Conservation (phyloP, 2,329 filamentous ascomycete species). For the Hysterium pulicare region DNA sequence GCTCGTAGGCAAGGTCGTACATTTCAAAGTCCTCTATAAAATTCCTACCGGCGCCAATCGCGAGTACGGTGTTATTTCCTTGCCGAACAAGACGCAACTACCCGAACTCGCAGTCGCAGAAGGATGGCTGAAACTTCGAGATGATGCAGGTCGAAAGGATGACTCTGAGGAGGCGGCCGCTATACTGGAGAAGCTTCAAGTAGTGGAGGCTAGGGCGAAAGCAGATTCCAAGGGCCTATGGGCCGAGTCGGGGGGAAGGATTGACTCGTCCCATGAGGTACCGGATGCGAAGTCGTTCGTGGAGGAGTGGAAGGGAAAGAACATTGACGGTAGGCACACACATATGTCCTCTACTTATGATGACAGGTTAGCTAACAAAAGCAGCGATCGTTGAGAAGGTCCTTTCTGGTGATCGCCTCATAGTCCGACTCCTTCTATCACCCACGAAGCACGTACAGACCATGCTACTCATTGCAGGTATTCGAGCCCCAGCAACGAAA, state of each 20-base stretch:
- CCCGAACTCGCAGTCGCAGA: constrained; percentile 82
- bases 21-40: constrained; percentile 82
- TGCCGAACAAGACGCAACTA: constrained; percentile 67
- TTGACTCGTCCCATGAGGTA: constrained; percentile 79
- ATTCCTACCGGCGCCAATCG: constrained; percentile 73
- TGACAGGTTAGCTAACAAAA: constrained; percentile 12
- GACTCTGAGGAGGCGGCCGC: constrained; percentile 71
- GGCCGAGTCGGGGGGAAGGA: constrained; percentile 61
- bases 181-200: constrained; percentile 73
- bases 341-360: background rate
- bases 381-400: constrained; percentile 77
- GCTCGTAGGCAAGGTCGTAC: constrained; percentile 79
- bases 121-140: constrained; percentile 89
- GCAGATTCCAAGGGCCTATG: constrained; percentile 78
- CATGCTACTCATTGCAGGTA: constrained; percentile 82
- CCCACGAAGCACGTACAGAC: constrained; percentile 85
- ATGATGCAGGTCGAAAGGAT: constrained; percentile 90
- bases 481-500: constrained; percentile 86
- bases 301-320: constrained; percentile 79
- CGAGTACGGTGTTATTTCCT: constrained; percentile 79
- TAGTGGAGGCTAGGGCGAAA: constrained; percentile 74
- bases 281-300: constrained; percentile 72
- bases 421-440: constrained; percentile 75
- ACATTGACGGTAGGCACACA: constrained; percentile 61
- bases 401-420: constrained; percentile 83